A percentile compares a stretch with the other conserved stretches of the same genome.
phyloP scores from a whole-genome alignment of 495 filamentous ascomycete species.

The Amphirosellinia nigrospora region DNA sequence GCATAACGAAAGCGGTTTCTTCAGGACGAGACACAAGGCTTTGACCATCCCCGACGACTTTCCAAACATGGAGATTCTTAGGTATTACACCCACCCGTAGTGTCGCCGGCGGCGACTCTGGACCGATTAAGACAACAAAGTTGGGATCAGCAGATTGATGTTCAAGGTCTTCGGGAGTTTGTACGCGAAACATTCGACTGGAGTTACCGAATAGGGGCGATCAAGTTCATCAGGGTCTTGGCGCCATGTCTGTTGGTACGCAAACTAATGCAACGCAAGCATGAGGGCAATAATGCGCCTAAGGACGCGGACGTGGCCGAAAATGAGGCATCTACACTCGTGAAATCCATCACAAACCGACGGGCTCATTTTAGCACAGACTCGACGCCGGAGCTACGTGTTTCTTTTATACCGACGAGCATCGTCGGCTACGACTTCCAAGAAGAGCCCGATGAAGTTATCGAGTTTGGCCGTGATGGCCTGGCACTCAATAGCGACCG shows the following conservation, averaged over 20 bases:
- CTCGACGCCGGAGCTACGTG: slow-evolving; percentile 72
- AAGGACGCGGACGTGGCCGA: slow-evolving; percentile 49
- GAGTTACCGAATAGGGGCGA: slow-evolving; percentile 75
- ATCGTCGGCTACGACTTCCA: slow-evolving; percentile 79
- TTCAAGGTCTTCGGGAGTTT: slow-evolving; percentile 71
- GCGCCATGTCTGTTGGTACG: slow-evolving; percentile 78
- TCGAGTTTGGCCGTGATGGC: slow-evolving; percentile 55
- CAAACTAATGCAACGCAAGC: slow-evolving; percentile 57
- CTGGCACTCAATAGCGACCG: slow-evolving; percentile 58
- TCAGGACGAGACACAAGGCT: slow-evolving; percentile 73
- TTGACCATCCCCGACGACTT: slow-evolving; percentile 81
- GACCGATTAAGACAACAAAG: slow-evolving; percentile 60
- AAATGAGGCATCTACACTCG: slow-evolving; percentile 55
- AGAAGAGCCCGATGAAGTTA: slow-evolving; percentile 66
- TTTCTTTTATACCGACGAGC: slow-evolving; percentile 76
- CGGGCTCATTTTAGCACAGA: slow-evolving; percentile 77
- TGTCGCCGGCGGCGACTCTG: slow-evolving; percentile 69
- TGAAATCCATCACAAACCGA: slow-evolving; percentile 67
- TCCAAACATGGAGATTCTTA: slow-evolving; percentile 76
- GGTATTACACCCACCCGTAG: slow-evolving; percentile 83
- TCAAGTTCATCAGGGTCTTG: slow-evolving; percentile 82
- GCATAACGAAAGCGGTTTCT: slow-evolving; percentile 85
- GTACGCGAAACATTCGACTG: slow-evolving; percentile 84
- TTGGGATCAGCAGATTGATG: slow-evolving; percentile 71
- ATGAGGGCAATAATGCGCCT: slow-evolving; percentile 27